Evolutionary conservation across 163 green algal genomes (phyloP).

Genomic region (Trebouxiophyceae sp.): DNA sequence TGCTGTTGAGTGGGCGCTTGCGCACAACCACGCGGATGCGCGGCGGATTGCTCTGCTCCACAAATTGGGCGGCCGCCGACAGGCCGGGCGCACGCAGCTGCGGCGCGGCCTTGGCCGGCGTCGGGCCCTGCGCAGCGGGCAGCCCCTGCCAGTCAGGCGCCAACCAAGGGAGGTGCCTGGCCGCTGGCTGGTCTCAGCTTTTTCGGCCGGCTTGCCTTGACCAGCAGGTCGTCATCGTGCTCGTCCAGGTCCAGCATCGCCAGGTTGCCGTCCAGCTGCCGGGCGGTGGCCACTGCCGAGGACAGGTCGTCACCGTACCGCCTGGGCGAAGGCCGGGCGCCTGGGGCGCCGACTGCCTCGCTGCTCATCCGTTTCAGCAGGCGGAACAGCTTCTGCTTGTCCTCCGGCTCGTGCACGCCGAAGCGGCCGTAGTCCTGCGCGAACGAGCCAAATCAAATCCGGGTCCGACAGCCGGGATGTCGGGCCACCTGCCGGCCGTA

Average conservation of each 20-base stretch:
- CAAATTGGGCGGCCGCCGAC: too few species aligned
- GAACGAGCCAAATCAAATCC: neutral
- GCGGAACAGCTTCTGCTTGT: constrained; percentile 65
- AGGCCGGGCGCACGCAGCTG: too few species aligned
- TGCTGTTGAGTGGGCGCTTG: constrained; percentile 91
- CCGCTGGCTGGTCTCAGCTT: neutral
- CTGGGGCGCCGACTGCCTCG: constrained; percentile 5
- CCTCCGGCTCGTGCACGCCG: constrained; percentile 46
- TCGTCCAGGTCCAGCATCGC: constrained; percentile 52
- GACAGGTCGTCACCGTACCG: too few species aligned
- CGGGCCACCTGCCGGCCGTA: neutral
- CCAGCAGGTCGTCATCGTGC: constrained; percentile 44
- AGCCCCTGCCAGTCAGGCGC: too few species aligned
- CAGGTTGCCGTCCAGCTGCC: constrained; percentile 14
- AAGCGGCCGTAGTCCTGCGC: constrained; percentile 51
- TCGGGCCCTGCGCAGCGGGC: too few species aligned
- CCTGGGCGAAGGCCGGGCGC: too few species aligned
- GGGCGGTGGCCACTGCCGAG: neutral
- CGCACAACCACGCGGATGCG: constrained; percentile 93
- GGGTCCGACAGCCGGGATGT: neutral
- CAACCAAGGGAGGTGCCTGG: too few species aligned
- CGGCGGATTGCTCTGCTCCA: constrained; percentile 46
- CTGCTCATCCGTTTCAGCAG: constrained; percentile 41
- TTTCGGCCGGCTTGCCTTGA: constrained; percentile 9
- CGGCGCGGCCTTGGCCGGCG: too few species aligned